Base-by-base conservation (phyloP, 2,329 filamentous ascomycete species). In the Geosmithia morbida region DNA sequence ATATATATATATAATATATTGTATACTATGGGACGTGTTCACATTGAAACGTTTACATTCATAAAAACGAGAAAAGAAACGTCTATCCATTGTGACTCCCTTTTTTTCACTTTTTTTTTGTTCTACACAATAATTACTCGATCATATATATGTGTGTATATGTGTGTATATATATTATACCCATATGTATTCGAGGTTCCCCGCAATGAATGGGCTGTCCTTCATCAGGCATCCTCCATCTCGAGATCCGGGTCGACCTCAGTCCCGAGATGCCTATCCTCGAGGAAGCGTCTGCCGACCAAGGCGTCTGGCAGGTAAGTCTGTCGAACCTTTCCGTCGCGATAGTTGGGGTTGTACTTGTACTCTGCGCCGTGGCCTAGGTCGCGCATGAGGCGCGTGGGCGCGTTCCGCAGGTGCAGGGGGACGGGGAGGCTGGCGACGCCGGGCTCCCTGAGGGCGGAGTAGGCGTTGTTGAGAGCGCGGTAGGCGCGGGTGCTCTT, bases 341-440 rank as follows among this genome's bases (percentile, higher is more conserved):
- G 66, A 58, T 90, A 98, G 55, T 94, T 86, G 0, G 92, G 92
- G 54, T 94, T 94, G 59, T 98, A 97, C 64, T 97, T 97, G 65
- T 98, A 98, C 60, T 88, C 85, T 45, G 80, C 82, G 1, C 89
- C 89, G 58, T 88, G 94, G 0, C 87, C 90, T 54, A 97, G 67
- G 54, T 96, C 90, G 56, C 89, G 85, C 90, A 98, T 94, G 53
- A 97, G 61, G 53, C 82, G 76, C 1, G 92, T 97, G 0, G 92
- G 90, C 8, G 92, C 92, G 62, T 97, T 97, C 49, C 92, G 72
- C 49, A 98, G 65, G 61, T 97, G 92, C 40, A 92, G 65, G 2
- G 92, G 92, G 19, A 98, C 81, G 0, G 88, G 85, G 46, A 96
- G 60, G 1, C 77, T 77, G 0, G 88, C 89, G 2, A 94, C 72